Conservation (phyloP, 495 filamentous ascomycete genomes). For the Parachaetomium inaequale region DNA sequence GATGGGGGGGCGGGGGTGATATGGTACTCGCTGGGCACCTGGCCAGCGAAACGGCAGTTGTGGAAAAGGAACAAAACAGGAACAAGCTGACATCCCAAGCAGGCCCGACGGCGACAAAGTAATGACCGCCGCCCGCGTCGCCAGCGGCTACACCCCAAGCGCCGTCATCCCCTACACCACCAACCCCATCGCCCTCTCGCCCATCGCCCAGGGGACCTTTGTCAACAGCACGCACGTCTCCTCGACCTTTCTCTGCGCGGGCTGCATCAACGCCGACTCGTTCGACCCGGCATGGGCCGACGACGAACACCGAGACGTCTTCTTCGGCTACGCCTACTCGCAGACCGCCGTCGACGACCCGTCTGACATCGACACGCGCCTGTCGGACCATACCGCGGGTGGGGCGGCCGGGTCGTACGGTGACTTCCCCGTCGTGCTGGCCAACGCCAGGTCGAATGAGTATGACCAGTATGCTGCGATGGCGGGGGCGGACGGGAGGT, state of each 20-base stretch:
- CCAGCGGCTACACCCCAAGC: constrained; percentile 9
- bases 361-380: constrained; percentile 12
- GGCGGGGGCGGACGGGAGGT: no score
- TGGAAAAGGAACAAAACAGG: no score
- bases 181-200: constrained; percentile 8
- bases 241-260: constrained; percentile 29
- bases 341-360: constrained; percentile 11
- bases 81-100: not conserved
- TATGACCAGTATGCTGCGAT: constrained; percentile 28
- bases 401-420: constrained; percentile 29
- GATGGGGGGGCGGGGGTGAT: no score
- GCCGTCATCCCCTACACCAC: constrained; percentile 16
- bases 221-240: constrained; percentile 27
- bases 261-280: constrained; percentile 25
- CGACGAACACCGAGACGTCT: not conserved
- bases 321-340: constrained; percentile 24
- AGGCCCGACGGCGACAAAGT: constrained; percentile 13
- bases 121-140: constrained; percentile 17
- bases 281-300: constrained; percentile 11
- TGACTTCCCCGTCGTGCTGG: constrained; percentile 27
- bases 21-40: no score
- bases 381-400: constrained; percentile 18
- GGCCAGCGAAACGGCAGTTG: no score
- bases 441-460: constrained; percentile 26
- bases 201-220: constrained; percentile 24